Base-by-base conservation (phyloP, 2,329 filamentous ascomycete species). In the Penicillium brevicompactum region DNA sequence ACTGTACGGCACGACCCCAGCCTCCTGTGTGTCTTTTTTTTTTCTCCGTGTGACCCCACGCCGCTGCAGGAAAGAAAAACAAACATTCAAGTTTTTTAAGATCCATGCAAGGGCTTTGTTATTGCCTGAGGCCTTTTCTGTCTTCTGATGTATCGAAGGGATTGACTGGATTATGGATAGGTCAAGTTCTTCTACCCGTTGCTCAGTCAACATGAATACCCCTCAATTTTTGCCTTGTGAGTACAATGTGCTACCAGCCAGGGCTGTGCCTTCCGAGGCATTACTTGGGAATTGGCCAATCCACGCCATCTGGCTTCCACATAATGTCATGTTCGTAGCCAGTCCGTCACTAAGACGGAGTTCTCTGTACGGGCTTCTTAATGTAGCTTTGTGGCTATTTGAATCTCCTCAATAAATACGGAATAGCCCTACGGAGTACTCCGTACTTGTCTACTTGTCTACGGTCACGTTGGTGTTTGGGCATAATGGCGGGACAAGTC, bases 1-100 rank as follows among this genome's bases (percentile, higher is more conserved):
- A n/a, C 49, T 52, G 49, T 45, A 51, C 49, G 38, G 24, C 44
- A 54, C 53, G 42, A 55, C 14, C 53, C 51, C 52, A 56, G 41
- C 51, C 53, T 55, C 56, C 51, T 40, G 56, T 61, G 53, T 37
- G 57, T 62, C 43, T 53, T 57, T 57, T 54, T 59, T 58, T 55
- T 59, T 56, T 59, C 58, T 58, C 58, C 50, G 50, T 62, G 44
- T 31, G 21, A 60, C 57, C 46, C 44, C 45, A 40, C 47, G 40
- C 10, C 53, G 55, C 41, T 43, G 51, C 52, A 54, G 46, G 18
- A 34, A 53, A 42, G 31, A 11, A 46, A 32, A 57, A 45, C 21
- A 44, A 41, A 49, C 13, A 46, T 52, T 27, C 16, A 45, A 56
- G 53, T 58, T 45, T 42, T 40, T 42, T 40, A 54, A 50, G 30